Base-by-base conservation (phyloP, 495 filamentous ascomycete genomes). In the Hyaloscypha bicolor region DNA sequence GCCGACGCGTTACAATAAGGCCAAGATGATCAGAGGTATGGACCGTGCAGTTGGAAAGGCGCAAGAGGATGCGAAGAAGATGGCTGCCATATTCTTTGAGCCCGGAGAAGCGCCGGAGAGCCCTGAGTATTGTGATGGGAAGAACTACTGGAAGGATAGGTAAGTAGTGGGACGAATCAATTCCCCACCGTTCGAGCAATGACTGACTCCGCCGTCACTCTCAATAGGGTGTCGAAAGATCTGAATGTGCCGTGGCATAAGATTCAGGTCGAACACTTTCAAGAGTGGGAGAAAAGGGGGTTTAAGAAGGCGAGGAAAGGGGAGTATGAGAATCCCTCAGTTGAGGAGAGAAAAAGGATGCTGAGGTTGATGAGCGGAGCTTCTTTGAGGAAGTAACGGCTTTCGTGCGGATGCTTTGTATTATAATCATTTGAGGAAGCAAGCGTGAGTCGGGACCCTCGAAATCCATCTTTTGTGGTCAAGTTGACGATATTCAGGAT, bases 221-320 rank as follows among this genome's bases (percentile, higher is more conserved):
- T 37, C 12, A 25, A 25, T 37, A 14, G 42, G 4, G 74, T 78
- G 31, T 76, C 77, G 11, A 76, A 74, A 45, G 76, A 79, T 63
- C 63, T 78, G 32, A 71, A 66, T 30, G 63, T 75, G 0, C 75
- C 77, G 2, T 78, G 64, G 66, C 77, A 80, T 61, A 71, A 73
- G 42, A 67, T 78, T 14, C 71, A 72, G 1, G 37, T 73, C 22
- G 53, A 74, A 8, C 52, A 78, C 4, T 72, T 75, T 35, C 48
- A 70, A 45, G 69, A 73, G 42, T 78, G 76, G 75, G 66, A 71
- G 53, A 58, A 71, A 63, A 75, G 59, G 58, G 76, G 74, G 0
- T 79, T 77, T 48, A 64, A 66, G 32, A 76, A 74, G 45, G 68
- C 72, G 6, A 72, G 61, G 31, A 64, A 67, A 9, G 74, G 69